Evolutionary conservation across 2,329 filamentous ascomycete species (phyloP), one percentile per base, ranked within the genome.

Genomic region (Ophiosphaerella korrae): DNA sequence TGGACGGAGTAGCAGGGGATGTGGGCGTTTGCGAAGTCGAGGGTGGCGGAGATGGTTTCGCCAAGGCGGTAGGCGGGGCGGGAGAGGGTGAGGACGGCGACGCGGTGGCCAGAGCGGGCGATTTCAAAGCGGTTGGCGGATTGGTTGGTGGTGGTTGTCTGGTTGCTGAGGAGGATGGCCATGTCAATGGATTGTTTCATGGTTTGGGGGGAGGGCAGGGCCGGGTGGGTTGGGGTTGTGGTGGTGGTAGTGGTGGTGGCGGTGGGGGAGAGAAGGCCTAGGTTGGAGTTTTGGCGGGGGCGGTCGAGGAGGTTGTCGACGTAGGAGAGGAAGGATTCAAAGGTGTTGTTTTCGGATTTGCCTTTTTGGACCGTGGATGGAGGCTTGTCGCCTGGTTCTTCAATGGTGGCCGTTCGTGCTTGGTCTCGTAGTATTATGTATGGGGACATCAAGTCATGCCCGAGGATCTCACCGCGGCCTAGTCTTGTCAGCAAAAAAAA

Each of bases 41-140:
- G 84, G 0, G 87, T 88, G 60, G 91, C 88, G 11, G 86, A 90
- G 38, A 97, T 85, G 0, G 88, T 87, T 73, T 99, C 94, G 51
- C 94, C 94, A 1, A 99, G 80, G 38, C 92, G 84, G 76, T 95
- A 97, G 0, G 92, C 87, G 0, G 94, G 91, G 8, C 94, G 86
- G 5, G 92, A 89, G 29, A 99, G 82, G 75, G 92, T 92, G 48
- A 99, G 85, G 5, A 95, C 90, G 2, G 90, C 93, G 11, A 99
- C 92, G n/a, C 87, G 87, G 48, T 87, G 87, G n/a, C 92, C 92
- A 66, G 92, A 92, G 12, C 93, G 88, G 11, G 93, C 88, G 70
- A 99, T 97, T 69, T 96, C 92, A 71, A 97, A 99, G 34, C 92
- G 87, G 66, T 96, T 97, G n/a, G 88, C 84, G 67, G 89, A 92